phyloP scores from a whole-genome alignment of 1,284 basidiomycete species.

The Ceratobasidium sp. region DNA sequence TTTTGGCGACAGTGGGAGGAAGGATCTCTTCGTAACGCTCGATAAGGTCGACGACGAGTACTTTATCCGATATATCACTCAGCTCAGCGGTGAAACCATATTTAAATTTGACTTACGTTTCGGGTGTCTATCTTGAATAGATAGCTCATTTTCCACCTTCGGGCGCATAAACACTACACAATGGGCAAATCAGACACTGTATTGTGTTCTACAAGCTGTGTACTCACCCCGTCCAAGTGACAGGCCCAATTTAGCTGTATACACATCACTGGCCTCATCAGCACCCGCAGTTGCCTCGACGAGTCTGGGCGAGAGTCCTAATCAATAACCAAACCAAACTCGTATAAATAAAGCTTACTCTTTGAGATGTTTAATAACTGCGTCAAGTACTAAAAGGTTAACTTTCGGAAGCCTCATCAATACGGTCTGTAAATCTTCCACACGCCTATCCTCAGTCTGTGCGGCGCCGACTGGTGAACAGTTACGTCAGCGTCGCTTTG shows the following conservation, averaged over 20 bases:
- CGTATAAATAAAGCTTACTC: conserved; percentile 60
- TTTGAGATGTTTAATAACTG: conserved; percentile 80
- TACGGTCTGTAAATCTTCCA: conserved; percentile 71
- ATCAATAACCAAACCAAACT: conserved; percentile 14
- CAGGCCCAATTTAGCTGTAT: conserved; percentile 85
- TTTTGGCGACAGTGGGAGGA: conserved; percentile 82
- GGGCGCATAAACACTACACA: conserved; percentile 80
- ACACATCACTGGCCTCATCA: conserved; percentile 77
- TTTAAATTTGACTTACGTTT: conserved; percentile 61
- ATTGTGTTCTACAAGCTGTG: background rate
- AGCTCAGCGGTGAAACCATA: conserved; percentile 3
- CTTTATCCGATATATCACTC: conserved; percentile 53
- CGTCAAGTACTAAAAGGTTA: conserved; percentile 85
- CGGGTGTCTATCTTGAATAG: conserved; percentile 87
- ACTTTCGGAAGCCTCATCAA: conserved; percentile 80
- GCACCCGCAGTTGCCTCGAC: conserved; percentile 72
- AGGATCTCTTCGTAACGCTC: conserved; percentile 79
- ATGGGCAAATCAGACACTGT: background rate
- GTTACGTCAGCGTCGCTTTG: background rate
- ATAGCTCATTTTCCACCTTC: conserved; percentile 80
- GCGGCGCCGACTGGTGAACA: conserved; percentile 64
- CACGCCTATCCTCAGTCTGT: conserved; percentile 67
- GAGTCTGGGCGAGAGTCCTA: conserved; percentile 61
- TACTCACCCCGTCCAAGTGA: conserved; percentile 84
- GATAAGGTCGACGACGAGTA: conserved; percentile 86